Percentiles rank a stretch among this genome's conserved stretches.
Evolutionary conservation across 1,139 yeast genomes (phyloP).

Genomic region (Candida dubliniensis): DNA sequence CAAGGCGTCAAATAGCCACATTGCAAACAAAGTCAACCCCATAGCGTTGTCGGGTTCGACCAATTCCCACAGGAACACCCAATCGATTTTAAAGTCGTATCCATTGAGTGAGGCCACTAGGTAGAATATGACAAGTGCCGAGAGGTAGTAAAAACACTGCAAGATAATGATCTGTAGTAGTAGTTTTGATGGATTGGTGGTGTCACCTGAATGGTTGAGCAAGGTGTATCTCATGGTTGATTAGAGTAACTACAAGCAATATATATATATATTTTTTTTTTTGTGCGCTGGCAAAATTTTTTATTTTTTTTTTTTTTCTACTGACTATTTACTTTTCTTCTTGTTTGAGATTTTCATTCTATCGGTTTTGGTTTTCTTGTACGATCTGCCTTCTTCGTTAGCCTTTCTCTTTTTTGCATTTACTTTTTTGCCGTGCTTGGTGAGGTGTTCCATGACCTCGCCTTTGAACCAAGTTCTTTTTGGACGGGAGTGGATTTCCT

Average conservation of each 20-base stretch:
- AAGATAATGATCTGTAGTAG: conserved; percentile 58
- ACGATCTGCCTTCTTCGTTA: conserved; percentile 53
- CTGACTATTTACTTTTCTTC: conserved; percentile 4
- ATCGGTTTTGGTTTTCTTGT: conserved; percentile 71
- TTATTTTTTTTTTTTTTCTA: too few species aligned
- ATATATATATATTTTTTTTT: too few species aligned
- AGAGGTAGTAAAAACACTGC: conserved; percentile 65
- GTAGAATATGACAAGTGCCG: conserved; percentile 59
- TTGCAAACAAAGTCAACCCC: conserved; percentile 68
- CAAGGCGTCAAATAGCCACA: conserved; percentile 82
- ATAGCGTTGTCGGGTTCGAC: conserved; percentile 74
- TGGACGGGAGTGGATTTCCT: conserved; percentile 86
- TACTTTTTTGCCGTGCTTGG: conserved; percentile 44
- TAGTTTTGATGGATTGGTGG: conserved; percentile 39
- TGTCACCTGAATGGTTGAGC: conserved; percentile 29
- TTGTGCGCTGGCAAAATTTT: too few species aligned
- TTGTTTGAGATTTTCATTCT: conserved; percentile 31
- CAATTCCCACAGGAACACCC: conserved; percentile 83
- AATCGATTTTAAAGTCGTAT: conserved; percentile 57
- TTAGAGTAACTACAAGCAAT: too few species aligned
- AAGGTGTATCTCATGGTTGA: conserved; percentile 27
- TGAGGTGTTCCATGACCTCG: conserved; percentile 46
- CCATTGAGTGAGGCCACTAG: conserved; percentile 61
- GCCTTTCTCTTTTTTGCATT: conserved; percentile 64
- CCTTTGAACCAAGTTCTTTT: conserved; percentile 95